Base-by-base conservation (phyloP, 1,284 basidiomycete species). In the Ceratorhiza oryzae-sativae region DNA sequence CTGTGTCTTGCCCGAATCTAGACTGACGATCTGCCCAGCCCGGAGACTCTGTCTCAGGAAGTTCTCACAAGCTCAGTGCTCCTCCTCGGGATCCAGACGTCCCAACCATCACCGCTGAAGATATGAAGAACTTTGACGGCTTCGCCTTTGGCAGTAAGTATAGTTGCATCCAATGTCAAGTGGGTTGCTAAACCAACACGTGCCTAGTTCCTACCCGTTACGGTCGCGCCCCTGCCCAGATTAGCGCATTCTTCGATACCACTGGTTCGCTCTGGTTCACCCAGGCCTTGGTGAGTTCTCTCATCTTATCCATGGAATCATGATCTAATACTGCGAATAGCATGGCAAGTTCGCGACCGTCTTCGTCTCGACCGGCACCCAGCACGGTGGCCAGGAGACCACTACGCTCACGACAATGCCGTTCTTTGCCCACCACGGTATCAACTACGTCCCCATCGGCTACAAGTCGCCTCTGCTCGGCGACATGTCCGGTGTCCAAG, bases 11-110 rank as follows among this genome's bases (percentile, higher is more conserved):
- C 32, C 3, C 39, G 32, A n/a, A 1, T 20, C 42, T 36, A 71
- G 3, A 36, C 55, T 60, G 9, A 60, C 49, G 8, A 9, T 27
- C n/a, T 18, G 18, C 13, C 15, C 42, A 74, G 71, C 77, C 74
- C 80, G 61, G 84, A 86, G 79, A 86, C 83, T 9, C 80, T 84
- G 39, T 74, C 82, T 32, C 79, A 80, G 4, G 83, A 86, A 67
- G 79, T 86, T 59, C 79, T 85, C 39, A 75, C 74, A 85, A 86
- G 81, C 84, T 86, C 83, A 78, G 85, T 80, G 84, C 82, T n/a
- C 76, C 77, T 4, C 73, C 75, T 41, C 75, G 76, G 41, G 77
- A 80, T 73, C 78, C 79, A 59, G 78, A 80, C 48, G 80, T 82
- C 79, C 83, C 83, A 41, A 77, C 81, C 72, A 79, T 85, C 77